Percentiles rank a stretch among this genome's conserved stretches.
phyloP scores from a whole-genome alignment of 139 green algal species.

The Auxenochlorella pyrenoidosa region DNA sequence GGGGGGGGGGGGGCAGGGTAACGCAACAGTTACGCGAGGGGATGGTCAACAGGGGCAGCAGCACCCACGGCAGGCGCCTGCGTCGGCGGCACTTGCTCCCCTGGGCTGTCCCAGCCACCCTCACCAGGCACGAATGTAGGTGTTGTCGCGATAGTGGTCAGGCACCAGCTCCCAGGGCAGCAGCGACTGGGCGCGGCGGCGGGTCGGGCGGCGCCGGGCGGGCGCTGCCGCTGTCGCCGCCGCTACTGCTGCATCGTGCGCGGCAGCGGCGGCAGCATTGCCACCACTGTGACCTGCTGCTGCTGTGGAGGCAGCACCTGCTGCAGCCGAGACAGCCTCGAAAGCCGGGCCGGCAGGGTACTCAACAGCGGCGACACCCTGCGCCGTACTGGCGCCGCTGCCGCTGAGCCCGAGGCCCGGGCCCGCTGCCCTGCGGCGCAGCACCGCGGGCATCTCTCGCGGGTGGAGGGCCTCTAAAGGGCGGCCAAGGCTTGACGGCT shows the following conservation, averaged over 20 bases:
- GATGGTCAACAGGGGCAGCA: not conserved
- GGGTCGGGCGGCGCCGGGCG: not conserved
- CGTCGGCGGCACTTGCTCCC: not conserved
- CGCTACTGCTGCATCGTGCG: not conserved
- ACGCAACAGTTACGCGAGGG: not conserved
- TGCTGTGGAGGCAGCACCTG: not conserved
- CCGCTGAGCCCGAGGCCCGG: too few relatives aligned
- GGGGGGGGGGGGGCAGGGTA: not conserved
- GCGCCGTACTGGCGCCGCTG: too few relatives aligned
- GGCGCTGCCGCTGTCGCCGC: not conserved
- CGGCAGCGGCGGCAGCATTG: not conserved
- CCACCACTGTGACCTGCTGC: not conserved
- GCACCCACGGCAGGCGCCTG: not conserved
- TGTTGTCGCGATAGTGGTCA: slow-evolving; percentile 25
- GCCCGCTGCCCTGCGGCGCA: too few relatives aligned
- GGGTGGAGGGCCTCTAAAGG: too few relatives aligned
- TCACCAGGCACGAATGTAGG: slow-evolving; percentile 14
- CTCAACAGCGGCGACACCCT: too few relatives aligned
- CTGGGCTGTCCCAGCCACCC: not conserved
- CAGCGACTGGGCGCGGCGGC: not conserved
- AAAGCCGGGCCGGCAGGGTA: not conserved
- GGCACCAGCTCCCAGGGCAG: slow-evolving; percentile 22
- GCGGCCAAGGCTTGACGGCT: too few relatives aligned
- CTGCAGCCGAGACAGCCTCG: not conserved
- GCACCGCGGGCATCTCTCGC: too few relatives aligned